phyloP scores from a whole-genome alignment of 129 eudicot genomes.

The Lonicera japonica region DNA sequence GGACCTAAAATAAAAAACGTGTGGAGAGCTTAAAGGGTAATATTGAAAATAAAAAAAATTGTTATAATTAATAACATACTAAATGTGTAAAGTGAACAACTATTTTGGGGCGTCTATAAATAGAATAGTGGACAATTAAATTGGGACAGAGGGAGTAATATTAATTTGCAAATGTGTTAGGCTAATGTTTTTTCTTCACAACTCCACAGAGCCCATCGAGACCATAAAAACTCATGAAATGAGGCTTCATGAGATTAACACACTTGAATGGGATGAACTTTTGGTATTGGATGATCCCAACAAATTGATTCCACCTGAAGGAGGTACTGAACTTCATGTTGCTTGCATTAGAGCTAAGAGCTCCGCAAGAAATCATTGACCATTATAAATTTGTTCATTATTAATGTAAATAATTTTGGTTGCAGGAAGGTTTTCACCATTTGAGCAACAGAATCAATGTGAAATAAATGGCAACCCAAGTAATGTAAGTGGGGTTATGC shows the following conservation, averaged over 20 bases:
- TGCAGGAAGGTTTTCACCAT: constrained; percentile 38
- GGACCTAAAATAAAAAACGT: too few relatives aligned
- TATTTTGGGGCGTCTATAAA: too few relatives aligned
- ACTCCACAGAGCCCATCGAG: constrained; percentile 37
- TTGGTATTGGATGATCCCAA: constrained; percentile 52
- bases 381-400: constrained; percentile 8
- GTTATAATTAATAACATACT: too few relatives aligned
- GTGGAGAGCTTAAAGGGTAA: too few relatives aligned
- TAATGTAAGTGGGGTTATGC: constrained; percentile 36
- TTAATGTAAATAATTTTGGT: not conserved
- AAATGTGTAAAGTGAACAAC: too few relatives aligned
- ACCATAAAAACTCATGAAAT: constrained; percentile 50
- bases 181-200: not conserved
- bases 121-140: too few relatives aligned
- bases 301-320: constrained; percentile 27
- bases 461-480: constrained; percentile 33
- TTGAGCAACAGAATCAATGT: constrained; percentile 34
- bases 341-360: not conserved
- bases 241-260: constrained; percentile 85
- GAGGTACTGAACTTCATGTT: constrained; percentile 37
- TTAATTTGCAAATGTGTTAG: not conserved
- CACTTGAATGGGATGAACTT: constrained; percentile 97
- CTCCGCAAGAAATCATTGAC: not conserved
- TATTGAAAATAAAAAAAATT: too few relatives aligned
- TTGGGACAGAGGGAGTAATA: too few relatives aligned